Conservation (phyloP, 179 eudicot genomes). For the Actinidia arguta region DNA sequence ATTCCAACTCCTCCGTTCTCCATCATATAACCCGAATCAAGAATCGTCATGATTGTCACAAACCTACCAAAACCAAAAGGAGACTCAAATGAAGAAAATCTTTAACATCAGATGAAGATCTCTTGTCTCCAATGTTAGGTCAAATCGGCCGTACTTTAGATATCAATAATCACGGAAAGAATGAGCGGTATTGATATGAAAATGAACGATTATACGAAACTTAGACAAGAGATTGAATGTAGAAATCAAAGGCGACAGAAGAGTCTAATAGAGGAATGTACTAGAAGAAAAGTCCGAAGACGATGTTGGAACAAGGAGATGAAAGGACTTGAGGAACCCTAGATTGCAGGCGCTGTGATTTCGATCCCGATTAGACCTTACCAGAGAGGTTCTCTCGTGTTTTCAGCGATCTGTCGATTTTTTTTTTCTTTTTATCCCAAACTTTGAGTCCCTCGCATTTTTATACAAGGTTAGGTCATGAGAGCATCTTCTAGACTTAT, state of each 20-base stretch:
- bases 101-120: neutral
- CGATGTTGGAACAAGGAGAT: neutral
- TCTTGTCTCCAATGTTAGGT: neutral
- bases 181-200: neutral
- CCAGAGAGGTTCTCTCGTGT: neutral
- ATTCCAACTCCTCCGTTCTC: slow-evolving; percentile 51
- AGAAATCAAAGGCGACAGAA: neutral
- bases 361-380: neutral
- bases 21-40: slow-evolving; percentile 46
- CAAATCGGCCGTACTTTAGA: neutral
- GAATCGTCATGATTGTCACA: slow-evolving; percentile 58
- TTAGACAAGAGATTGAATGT: neutral
- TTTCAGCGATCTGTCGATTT: neutral
- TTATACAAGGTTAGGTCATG: neutral
- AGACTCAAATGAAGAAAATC: neutral
- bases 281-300: too few relatives aligned
- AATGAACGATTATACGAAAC: neutral
- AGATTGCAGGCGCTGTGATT: slow-evolving; percentile 13
- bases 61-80: neutral
- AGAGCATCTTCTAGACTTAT: too few relatives aligned
- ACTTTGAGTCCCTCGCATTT: neutral
- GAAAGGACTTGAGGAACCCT: neutral
- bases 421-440: neutral
- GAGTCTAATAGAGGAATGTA: neutral
- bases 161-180: neutral